These are phyloP conservation scores for Parietichytrium sp. DNA, from an alignment of 108 stramenopile species.

Conservation along the genomic window DNA sequence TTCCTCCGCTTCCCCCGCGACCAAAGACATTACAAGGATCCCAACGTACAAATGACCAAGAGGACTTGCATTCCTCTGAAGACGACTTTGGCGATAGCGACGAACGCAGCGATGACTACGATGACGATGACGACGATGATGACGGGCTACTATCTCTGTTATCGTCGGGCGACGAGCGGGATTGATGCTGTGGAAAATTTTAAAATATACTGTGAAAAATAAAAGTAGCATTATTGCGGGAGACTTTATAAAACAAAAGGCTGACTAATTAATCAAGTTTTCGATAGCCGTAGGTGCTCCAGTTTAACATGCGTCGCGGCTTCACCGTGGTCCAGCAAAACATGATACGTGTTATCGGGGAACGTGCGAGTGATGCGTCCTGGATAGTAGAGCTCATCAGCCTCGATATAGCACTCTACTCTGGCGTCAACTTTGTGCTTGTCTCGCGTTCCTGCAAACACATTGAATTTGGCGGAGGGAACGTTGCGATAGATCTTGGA, in stretches of 20 bases:
- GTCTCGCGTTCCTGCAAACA: not conserved
- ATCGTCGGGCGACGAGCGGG: too few species aligned
- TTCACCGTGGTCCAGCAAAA: constrained; percentile 9
- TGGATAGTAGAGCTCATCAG: not conserved
- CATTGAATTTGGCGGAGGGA: not conserved
- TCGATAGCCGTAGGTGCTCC: not conserved
- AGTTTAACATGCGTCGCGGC: not conserved
- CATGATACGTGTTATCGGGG: not conserved
- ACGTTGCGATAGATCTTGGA: not conserved
- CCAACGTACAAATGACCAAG: too few species aligned
- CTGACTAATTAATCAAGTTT: not conserved
- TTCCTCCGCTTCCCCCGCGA: too few species aligned
- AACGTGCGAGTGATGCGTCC: not conserved
- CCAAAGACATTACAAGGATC: too few species aligned
- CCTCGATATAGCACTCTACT: not conserved
- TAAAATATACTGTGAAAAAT: not conserved
- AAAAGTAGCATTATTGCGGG: not conserved
- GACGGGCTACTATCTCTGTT: too few species aligned
- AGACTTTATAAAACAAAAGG: not conserved
- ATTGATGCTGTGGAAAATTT: not conserved
- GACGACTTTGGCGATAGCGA: too few species aligned
- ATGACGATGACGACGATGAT: too few species aligned
- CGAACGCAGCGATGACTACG: too few species aligned
- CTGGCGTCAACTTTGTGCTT: not conserved
- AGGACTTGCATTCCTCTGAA: too few species aligned